These are phyloP conservation scores for Pseudotsuga menziesii DNA, from an alignment of 75 land plant species.

Conservation along the genomic window DNA sequence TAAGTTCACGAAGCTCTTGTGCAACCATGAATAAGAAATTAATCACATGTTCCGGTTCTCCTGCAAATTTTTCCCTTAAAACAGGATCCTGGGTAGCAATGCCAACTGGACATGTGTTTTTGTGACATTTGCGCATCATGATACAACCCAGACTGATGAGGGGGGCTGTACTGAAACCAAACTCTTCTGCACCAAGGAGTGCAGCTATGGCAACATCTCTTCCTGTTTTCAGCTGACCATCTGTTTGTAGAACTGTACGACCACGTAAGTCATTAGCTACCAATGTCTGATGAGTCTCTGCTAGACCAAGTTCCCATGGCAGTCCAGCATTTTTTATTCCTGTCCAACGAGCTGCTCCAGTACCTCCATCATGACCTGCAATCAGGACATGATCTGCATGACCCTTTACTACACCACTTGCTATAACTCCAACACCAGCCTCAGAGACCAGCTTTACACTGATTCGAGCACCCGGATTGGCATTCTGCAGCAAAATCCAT, in stretches of 20 bases:
- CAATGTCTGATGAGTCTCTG: constrained; percentile 95
- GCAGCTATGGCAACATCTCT: constrained; percentile 94
- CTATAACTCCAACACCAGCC: constrained; percentile 98
- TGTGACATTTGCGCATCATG: constrained; percentile 99
- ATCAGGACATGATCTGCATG: constrained; percentile 99
- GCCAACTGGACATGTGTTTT: constrained; percentile 98
- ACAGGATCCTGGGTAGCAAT: constrained; percentile 99
- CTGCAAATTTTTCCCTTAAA: constrained; percentile 94
- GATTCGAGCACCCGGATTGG: constrained; percentile 93
- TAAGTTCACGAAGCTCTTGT: constrained; percentile 87
- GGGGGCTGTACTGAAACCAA: constrained; percentile 98
- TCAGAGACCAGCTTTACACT: constrained; percentile 99
- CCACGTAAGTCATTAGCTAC: constrained; percentile 98
- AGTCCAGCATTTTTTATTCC: constrained; percentile 98
- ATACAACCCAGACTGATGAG: constrained; percentile 95
- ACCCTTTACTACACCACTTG: constrained; percentile 98
- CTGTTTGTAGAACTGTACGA: constrained; percentile 87
- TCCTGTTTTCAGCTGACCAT: constrained; percentile 97
- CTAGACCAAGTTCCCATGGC: constrained; percentile 99
- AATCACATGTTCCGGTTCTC: constrained; percentile 96
- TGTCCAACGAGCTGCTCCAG: constrained; percentile 99
- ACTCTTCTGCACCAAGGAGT: constrained; percentile 97
- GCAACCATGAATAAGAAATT: constrained; percentile 99
- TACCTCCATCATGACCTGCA: constrained; percentile 99
- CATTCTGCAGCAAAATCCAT: constrained; percentile 47